Evolutionary conservation across 2,329 filamentous ascomycete genomes (phyloP), one percentile per base, ranked within the genome.

Genomic region (Pyricularia pennisetigena): DNA sequence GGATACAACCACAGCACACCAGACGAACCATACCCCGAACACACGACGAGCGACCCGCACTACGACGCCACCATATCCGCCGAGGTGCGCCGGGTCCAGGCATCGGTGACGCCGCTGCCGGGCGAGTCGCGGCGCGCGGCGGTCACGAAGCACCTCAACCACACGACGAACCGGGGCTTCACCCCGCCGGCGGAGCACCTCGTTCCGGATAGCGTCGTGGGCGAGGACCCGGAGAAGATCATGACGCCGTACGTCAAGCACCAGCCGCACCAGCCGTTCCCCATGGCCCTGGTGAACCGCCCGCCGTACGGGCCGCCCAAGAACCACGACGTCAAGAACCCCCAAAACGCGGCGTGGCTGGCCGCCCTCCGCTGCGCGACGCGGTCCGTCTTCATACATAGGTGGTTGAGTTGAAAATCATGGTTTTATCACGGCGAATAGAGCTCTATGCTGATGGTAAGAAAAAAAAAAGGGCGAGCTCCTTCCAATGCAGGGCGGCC

Each of bases 341-440:
- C 91, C 0, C 91, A 94, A 72, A 93, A 94, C 72, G 89, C 88
- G 66, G 89, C 88, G 0, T 94, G 89, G 85, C 78, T 93, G 0
- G 90, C 90, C 0, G 84, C 88, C 0, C 82, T 94, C 8, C 82
- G 87, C 1, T 85, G 93, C 72, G 90, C 90, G 0, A 76, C 81
- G 68, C 78, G 79, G 14, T 82, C 79, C 30, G 83, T 94, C n/a
- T 92, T 94, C 73, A 93, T 94, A 69, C 90, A 94, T 75, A 89
- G 90, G n/a, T n/a, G n/a, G n/a, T n/a, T n/a, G n/a, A 35, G 12
- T 3, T 35, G 3, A 35, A 4, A 3, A 35, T 4, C 4, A 35
- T 10, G 30, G 30, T 10, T 32, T 10, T 32, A 29, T 12, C 8
- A 20, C 16, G n/a, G 61, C 14, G 20, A 49, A 14, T 20, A 49